A percentile compares a stretch with the other conserved stretches of the same genome.
Conservation (phyloP, 2,329 filamentous ascomycete species). For the Phyllosticta ampelicida region DNA sequence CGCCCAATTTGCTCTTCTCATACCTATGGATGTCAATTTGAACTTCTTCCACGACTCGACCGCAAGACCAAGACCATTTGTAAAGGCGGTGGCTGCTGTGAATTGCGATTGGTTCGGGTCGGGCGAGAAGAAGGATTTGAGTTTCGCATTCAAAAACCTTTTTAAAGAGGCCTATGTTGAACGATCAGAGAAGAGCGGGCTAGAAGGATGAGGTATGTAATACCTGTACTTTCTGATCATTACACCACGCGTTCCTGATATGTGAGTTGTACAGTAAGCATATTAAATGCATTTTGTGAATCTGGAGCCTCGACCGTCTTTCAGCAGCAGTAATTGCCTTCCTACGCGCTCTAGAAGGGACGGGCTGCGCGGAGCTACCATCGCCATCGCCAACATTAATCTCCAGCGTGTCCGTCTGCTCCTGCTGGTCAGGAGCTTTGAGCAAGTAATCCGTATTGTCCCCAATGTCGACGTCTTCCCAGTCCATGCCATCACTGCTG, state of each 20-base stretch:
- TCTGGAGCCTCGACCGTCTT: constrained; percentile 52
- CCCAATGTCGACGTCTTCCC: constrained; percentile 46
- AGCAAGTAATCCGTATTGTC: constrained; percentile 14
- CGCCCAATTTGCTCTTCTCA: constrained; percentile 52
- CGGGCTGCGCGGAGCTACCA: constrained; percentile 22
- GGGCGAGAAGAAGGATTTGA: constrained; percentile 57
- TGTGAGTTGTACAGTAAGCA: constrained; percentile 71
- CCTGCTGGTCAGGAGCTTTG: constrained; percentile 22
- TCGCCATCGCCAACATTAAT: constrained; percentile 23
- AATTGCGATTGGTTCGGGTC: constrained; percentile 59
- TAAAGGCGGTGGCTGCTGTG: constrained; percentile 62
- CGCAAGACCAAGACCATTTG: constrained; percentile 60
- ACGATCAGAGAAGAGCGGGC: neutral
- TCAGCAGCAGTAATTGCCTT: constrained; percentile 47
- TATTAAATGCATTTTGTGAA: constrained; percentile 80
- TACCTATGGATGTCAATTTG: constrained; percentile 16
- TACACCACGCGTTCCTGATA: constrained; percentile 80
- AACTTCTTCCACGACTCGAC: constrained; percentile 7
- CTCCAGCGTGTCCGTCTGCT: constrained; percentile 25
- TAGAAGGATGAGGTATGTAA: neutral
- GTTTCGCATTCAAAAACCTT: constrained; percentile 54
- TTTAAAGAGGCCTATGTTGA: constrained; percentile 16
- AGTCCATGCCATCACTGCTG: constrained; percentile 46
- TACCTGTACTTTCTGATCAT: constrained; percentile 58
- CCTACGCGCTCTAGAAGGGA: constrained; percentile 28